phyloP scores from a whole-genome alignment of 495 filamentous ascomycete species.

The Patellaria atrata region DNA sequence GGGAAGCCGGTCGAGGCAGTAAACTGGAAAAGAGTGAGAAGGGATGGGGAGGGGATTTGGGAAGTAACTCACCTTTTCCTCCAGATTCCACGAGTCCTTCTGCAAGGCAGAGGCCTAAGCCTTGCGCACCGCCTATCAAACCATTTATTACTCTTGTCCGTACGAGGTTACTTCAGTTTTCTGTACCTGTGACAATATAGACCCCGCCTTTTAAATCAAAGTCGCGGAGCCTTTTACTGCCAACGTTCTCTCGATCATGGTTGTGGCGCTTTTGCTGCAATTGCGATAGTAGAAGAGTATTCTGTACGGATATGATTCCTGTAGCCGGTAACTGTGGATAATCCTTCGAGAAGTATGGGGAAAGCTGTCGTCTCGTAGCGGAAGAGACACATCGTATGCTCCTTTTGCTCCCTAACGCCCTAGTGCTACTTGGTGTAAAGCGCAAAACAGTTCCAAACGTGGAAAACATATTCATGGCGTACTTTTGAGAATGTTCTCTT shows the following conservation, averaged over 20 bases:
- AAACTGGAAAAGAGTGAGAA: constrained; percentile 32
- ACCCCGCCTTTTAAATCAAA: constrained; percentile 2
- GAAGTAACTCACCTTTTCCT: constrained; percentile 36
- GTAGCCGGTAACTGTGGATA: no score
- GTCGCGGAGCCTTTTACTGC: not conserved
- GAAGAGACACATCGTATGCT: no score
- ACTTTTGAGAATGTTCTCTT: no score
- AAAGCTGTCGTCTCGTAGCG: no score
- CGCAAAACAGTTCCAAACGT: no score
- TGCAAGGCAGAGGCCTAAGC: constrained; percentile 47
- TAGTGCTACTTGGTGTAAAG: no score
- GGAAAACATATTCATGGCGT: no score
- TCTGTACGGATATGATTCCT: no score
- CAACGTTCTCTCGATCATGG: not conserved
- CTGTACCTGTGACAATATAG: constrained; percentile 4
- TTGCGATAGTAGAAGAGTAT: no score
- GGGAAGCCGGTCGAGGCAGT: constrained; percentile 45
- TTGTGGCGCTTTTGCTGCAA: no score
- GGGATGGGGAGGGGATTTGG: not conserved
- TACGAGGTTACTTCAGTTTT: not conserved
- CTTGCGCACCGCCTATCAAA: constrained; percentile 13
- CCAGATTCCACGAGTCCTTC: constrained; percentile 59
- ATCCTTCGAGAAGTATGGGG: no score
- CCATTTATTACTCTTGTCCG: constrained; percentile 4
- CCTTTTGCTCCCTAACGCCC: no score